These are phyloP conservation scores for Auricularia auricula-judae DNA, from an alignment of 768 basidiomycete genomes.

Conservation along the genomic window DNA sequence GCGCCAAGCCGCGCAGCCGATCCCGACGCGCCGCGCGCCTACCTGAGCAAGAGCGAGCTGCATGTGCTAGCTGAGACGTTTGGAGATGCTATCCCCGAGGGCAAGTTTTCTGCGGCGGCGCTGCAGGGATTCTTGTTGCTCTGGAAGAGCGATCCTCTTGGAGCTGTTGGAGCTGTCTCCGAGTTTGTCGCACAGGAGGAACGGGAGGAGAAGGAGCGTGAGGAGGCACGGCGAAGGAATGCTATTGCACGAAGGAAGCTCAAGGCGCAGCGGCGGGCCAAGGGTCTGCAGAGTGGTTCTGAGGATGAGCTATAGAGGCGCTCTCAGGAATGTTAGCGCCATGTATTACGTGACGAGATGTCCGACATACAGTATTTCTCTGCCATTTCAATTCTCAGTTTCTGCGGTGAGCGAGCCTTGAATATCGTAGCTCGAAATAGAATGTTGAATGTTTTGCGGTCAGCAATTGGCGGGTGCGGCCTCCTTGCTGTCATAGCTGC, in stretches of 20 bases:
- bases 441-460: too few relatives aligned
- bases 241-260: not conserved
- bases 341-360: too few relatives aligned
- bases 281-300: too few relatives aligned
- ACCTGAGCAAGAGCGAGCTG: slow-evolving; percentile 1
- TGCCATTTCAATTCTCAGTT: too few relatives aligned
- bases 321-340: too few relatives aligned
- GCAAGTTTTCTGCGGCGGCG: slow-evolving; percentile 47
- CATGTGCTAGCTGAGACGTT: slow-evolving; percentile 30
- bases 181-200: slow-evolving; percentile 35
- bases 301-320: too few relatives aligned
- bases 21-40: slow-evolving; percentile 2
- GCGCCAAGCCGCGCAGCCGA: not conserved
- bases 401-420: too few relatives aligned
- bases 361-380: too few relatives aligned
- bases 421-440: too few relatives aligned
- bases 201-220: slow-evolving; percentile 23
- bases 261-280: too few relatives aligned
- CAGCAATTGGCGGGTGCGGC: too few relatives aligned
- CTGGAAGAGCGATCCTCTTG: slow-evolving; percentile 17
- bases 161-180: slow-evolving; percentile 14
- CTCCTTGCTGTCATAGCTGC: too few relatives aligned
- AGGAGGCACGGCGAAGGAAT: slow-evolving; percentile 1
- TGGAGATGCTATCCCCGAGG: slow-evolving; percentile 29
- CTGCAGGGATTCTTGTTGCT: slow-evolving; percentile 48